Evolutionary conservation across 1,284 basidiomycete genomes (phyloP), one percentile per base, ranked within the genome.

Genomic region (Trichosporon faecale): DNA sequence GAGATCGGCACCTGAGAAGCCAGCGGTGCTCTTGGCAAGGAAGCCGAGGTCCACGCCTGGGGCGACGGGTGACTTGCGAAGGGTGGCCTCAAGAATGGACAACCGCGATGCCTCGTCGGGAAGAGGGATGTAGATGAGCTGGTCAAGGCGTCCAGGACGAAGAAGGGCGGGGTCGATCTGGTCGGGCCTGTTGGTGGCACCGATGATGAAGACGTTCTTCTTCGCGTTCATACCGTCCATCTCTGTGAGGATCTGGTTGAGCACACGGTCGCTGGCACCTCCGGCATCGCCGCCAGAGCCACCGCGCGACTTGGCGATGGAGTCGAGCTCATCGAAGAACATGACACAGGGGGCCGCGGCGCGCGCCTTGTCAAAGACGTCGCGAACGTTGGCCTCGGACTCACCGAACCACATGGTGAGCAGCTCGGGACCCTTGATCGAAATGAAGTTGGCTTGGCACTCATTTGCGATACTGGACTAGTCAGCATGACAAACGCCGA

Each of bases 381-480:
- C 97, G 77, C 97, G 94, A 67, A 99, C 97, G 80, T 98, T 98
- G 75, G 96, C 96, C 85, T 99, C 97, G 6, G 95, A 98, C 87
- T 99, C 97, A 89, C 97, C 97, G 85, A 99, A 99, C 96, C 96
- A 99, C 97, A 99, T 99, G 12, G 95, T 99, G 49, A 95, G 89
- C 21, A 98, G 88, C 85, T 98, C 95, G 75, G 95, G 95, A 74
- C 95, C 95, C 90, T 94, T 87, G 80, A 84, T 75, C 71, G 78
- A 78, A 72, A 77, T 82, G 70, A 77, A 82, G 74, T 99, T 99
- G 85, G 96, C 96, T 84, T 98, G 95, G 83, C 95, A 98, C 86
- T 99, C 97, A 84, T 98, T 97, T 76, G 97, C 97, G 80, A 99
- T 98, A 66, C 78, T 80, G 65, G 9, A n/a, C 67, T 33, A 67